Conservation (phyloP, 495 filamentous ascomycete species). For the Eremomyces bilateralis region DNA sequence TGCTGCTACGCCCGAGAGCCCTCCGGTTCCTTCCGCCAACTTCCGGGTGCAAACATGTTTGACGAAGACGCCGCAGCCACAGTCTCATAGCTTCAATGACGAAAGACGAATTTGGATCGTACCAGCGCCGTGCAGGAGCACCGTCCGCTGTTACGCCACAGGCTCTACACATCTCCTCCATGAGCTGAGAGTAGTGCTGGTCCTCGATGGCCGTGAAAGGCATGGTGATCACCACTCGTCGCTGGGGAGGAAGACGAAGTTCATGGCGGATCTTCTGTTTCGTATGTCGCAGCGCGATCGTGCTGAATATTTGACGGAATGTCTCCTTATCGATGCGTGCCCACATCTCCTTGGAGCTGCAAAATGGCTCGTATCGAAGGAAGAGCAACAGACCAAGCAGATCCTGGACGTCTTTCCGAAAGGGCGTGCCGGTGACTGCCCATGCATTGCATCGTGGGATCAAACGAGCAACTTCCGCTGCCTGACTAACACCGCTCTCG, state of each 20-base stretch:
- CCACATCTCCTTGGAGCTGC: constrained; percentile 40
- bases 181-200: constrained; percentile 56
- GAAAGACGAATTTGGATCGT: constrained; percentile 35
- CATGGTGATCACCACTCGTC: constrained; percentile 65
- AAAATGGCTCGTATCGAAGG: constrained; percentile 55
- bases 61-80: constrained; percentile 52
- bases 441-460: constrained; percentile 75
- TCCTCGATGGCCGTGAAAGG: constrained; percentile 79
- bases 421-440: constrained; percentile 83
- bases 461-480: constrained; percentile 53
- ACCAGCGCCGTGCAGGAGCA: constrained; percentile 31
- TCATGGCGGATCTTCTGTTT: constrained; percentile 63
- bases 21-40: constrained; percentile 45
- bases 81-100: constrained; percentile 42
- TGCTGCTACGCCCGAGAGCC: constrained; percentile 34
- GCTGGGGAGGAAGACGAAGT: constrained; percentile 49
- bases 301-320: constrained; percentile 44
- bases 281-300: constrained; percentile 60
- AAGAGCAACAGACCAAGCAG: constrained; percentile 54
- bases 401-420: constrained; percentile 56
- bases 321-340: constrained; percentile 34
- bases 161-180: constrained; percentile 46
- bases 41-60: constrained; percentile 72
- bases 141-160: constrained; percentile 45
- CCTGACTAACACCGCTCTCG: constrained; percentile 64